These are phyloP conservation scores for Phytophthora rubi DNA, from an alignment of 352 stramenopile genomes.

Conservation along the genomic window DNA sequence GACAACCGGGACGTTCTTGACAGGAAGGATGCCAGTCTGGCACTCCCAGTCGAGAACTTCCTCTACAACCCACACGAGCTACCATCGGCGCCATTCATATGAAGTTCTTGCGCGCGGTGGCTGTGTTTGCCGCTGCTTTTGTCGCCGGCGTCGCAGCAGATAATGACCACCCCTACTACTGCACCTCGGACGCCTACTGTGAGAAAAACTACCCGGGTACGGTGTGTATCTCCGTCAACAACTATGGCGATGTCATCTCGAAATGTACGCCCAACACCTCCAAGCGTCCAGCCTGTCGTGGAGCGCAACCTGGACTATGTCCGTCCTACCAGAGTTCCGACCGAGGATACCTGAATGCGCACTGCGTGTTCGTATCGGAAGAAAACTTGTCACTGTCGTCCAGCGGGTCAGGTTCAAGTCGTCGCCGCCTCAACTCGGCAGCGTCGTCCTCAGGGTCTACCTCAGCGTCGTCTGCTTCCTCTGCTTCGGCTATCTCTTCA, in stretches of 20 bases:
- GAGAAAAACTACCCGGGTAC: constrained; percentile 60
- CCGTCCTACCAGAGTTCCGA: constrained; percentile 75
- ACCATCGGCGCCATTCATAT: constrained; percentile 14
- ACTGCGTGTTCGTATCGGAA: constrained; percentile 78
- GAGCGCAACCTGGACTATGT: constrained; percentile 66
- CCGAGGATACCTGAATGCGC: constrained; percentile 70
- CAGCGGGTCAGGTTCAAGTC: constrained; percentile 17
- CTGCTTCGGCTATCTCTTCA: neutral
- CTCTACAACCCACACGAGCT: neutral
- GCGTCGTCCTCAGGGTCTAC: constrained; percentile 2
- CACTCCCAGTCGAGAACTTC: constrained; percentile 15
- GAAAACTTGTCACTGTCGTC: constrained; percentile 27
- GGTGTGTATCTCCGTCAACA: constrained; percentile 73
- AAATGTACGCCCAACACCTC: constrained; percentile 85
- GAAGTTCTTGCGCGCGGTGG: constrained; percentile 39
- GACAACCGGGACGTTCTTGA: constrained; percentile 1
- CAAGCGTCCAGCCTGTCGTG: constrained; percentile 62
- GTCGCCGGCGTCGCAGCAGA: constrained; percentile 17
- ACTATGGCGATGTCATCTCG: constrained; percentile 59
- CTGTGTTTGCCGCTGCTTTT: constrained; percentile 29
- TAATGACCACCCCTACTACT: constrained; percentile 47
- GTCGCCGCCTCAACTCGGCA: constrained; percentile 4
- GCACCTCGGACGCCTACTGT: constrained; percentile 67
- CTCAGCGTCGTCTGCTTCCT: neutral
- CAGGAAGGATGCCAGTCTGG: neutral